These are phyloP conservation scores for Blumeriella jaapii DNA, from an alignment of 2,329 filamentous ascomycete genomes.

Conservation along the genomic window DNA sequence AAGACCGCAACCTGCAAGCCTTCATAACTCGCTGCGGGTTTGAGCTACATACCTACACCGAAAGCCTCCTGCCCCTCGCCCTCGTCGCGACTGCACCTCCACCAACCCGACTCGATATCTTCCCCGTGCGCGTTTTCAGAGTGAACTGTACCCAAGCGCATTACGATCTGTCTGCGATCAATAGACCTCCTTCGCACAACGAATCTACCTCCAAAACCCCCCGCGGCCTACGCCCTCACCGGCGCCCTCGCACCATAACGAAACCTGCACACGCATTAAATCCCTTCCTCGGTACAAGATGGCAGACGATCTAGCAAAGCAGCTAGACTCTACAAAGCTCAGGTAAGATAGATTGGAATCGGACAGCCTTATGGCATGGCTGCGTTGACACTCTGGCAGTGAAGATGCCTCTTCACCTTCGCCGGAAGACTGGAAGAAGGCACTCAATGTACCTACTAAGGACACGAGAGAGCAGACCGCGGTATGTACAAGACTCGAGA, in stretches of 20 bases:
- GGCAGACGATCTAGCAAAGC: constrained; percentile 38
- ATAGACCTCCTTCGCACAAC: too few species aligned
- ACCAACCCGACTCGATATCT: too few species aligned
- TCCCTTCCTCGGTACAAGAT: constrained; percentile 25
- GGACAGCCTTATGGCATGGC: constrained; percentile 20
- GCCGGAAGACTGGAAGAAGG: constrained; percentile 62
- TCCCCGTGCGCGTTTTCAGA: too few species aligned
- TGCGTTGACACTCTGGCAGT: constrained; percentile 35
- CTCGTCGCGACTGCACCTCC: too few species aligned
- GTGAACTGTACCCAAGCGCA: constrained; percentile 3
- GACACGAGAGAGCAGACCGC: constrained; percentile 75
- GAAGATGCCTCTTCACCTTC: constrained; percentile 27
- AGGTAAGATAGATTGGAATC: constrained; percentile 27
- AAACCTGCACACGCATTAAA: neutral
- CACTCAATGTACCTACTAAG: constrained; percentile 58
- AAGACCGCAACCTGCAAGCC: constrained; percentile 6
- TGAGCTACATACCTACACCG: constrained; percentile 6
- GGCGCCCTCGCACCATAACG: neutral
- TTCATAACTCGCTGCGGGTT: constrained; percentile 1
- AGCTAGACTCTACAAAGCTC: constrained; percentile 43
- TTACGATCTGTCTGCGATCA: constrained; percentile 12
- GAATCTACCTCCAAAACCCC: too few species aligned
- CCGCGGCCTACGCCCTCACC: too few species aligned
- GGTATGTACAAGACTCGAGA: constrained; percentile 33
- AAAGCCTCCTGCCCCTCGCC: constrained; percentile 12